A percentile compares a stretch with the other conserved stretches of the same genome.
These are phyloP conservation scores for Pseudocercospora fuligena DNA, from an alignment of 2,329 filamentous ascomycete genomes.

Conservation along the genomic window DNA sequence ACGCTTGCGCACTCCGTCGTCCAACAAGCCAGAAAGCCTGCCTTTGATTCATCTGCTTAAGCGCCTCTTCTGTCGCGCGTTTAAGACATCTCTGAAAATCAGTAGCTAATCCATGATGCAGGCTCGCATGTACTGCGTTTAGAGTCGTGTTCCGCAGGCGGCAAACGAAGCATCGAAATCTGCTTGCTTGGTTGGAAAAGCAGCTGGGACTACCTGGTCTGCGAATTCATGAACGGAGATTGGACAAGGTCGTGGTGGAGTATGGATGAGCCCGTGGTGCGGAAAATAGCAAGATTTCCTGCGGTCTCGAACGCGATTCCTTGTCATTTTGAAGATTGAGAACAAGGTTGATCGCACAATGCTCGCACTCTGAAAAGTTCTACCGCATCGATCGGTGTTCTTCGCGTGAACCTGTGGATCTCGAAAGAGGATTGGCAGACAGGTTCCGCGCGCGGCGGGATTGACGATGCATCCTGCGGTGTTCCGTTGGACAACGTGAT, in stretches of 20 bases:
- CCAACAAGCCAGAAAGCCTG: constrained; percentile 1
- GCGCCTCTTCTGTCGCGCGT: background rate
- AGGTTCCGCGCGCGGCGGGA: constrained; percentile 1
- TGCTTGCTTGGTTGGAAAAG: constrained; percentile 69
- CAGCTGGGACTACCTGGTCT: constrained; percentile 35
- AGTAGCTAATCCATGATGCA: constrained; percentile 40
- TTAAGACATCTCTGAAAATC: background rate
- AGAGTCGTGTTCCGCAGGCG: constrained; percentile 67
- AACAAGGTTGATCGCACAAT: constrained; percentile 1
- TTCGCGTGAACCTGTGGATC: constrained; percentile 2
- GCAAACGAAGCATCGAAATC: constrained; percentile 69
- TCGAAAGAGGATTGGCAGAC: background rate
- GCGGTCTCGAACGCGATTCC: constrained; percentile 5
- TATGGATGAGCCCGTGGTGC: constrained; percentile 10
- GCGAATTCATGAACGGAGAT: constrained; percentile 17
- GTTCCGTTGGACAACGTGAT: background rate
- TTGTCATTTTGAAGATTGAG: constrained; percentile 1
- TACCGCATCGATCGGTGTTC: constrained; percentile 1
- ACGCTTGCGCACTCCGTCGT: constrained; percentile 3
- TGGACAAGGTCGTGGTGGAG: constrained; percentile 13
- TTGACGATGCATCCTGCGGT: constrained; percentile 12
- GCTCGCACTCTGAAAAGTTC: background rate
- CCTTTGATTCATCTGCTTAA: background rate
- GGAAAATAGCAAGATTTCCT: background rate
- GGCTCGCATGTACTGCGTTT: constrained; percentile 74